Conservation (phyloP, 768 basidiomycete species). For the Leucosporidium scottii region DNA sequence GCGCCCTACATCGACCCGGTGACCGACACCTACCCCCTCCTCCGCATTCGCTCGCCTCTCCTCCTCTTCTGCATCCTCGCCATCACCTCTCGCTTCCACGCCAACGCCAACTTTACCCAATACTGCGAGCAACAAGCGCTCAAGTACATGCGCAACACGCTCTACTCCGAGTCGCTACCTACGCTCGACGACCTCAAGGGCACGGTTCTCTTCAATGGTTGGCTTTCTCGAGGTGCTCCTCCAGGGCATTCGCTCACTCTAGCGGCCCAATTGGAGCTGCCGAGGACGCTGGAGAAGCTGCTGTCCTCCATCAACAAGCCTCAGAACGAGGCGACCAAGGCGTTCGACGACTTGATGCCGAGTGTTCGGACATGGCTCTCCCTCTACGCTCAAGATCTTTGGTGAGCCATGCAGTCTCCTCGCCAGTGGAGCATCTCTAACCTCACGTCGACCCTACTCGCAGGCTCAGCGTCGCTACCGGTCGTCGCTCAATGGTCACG, state of each 20-base stretch:
- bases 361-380: conserved; percentile 16
- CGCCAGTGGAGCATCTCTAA: no score
- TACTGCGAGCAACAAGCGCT: conserved; percentile 6
- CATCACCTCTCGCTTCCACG: conserved; percentile 17
- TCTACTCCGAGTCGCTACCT: conserved; percentile 9
- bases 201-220: conserved; percentile 15
- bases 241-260: conserved; percentile 23
- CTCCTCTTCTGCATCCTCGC: conserved; percentile 24
- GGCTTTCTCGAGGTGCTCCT: conserved; percentile 23
- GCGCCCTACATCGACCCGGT: conserved; percentile 26
- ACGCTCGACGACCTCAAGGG: conserved; percentile 23
- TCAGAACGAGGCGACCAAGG: neutral
- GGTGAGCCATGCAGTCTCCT: no score
- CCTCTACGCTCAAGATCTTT: conserved; percentile 24
- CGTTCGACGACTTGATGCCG: conserved; percentile 23
- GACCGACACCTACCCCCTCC: conserved; percentile 8
- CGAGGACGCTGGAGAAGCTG: conserved; percentile 13
- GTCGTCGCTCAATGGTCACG: conserved; percentile 27
- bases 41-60: conserved; percentile 13
- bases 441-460: neutral
- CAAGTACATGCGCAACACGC: conserved; percentile 18
- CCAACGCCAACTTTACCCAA: conserved; percentile 10
- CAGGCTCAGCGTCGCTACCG: conserved; percentile 26
- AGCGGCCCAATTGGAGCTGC: conserved; percentile 28
- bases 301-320: conserved; percentile 1